phyloP scores from a whole-genome alignment of 2,329 filamentous ascomycete genomes.

The Pyrenophora teres region DNA sequence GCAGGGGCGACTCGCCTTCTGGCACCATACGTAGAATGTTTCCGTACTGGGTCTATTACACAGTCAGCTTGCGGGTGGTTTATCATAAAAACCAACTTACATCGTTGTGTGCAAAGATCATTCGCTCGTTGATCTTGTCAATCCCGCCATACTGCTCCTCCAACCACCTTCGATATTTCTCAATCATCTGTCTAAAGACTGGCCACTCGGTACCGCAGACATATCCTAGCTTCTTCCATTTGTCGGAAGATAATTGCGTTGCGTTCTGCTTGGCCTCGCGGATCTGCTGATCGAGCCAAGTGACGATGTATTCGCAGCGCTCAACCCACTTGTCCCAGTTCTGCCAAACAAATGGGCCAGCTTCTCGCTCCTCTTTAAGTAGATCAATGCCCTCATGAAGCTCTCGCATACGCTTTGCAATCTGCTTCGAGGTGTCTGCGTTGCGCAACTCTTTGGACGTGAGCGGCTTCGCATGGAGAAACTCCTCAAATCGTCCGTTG shows the following conservation, averaged over 20 bases:
- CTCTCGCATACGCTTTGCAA: conserved; percentile 96
- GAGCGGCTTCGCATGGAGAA: conserved; percentile 81
- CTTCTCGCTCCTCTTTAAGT: conserved; percentile 74
- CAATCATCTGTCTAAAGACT: conserved; percentile 73
- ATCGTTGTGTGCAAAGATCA: conserved; percentile 98
- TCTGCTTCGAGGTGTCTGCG: conserved; percentile 83
- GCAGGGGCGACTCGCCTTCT: conserved; percentile 75
- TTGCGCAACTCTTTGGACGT: conserved; percentile 76
- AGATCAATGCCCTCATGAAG: conserved; percentile 92
- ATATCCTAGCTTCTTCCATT: conserved; percentile 73
- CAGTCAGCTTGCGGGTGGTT: conserved; percentile 12
- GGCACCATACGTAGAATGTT: conserved; percentile 86
- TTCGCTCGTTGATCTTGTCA: conserved; percentile 68
- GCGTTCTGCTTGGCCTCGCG: conserved; percentile 35
- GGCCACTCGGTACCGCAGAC: conserved; percentile 86
- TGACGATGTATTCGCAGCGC: conserved; percentile 65
- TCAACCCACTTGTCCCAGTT: conserved; percentile 95
- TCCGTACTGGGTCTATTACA: conserved; percentile 85
- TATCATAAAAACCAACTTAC: conserved; percentile 57
- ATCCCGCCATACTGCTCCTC: conserved; percentile 70
- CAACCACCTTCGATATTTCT: conserved; percentile 78
- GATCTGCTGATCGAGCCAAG: conserved; percentile 66
- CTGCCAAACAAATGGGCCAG: conserved; percentile 81
- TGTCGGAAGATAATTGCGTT: conserved; percentile 50
- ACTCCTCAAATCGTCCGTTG: conserved; percentile 96